Percentiles rank a stretch among this genome's conserved stretches.
Conservation (phyloP, 1,139 yeast genomes). For the Taphrina deformans region DNA sequence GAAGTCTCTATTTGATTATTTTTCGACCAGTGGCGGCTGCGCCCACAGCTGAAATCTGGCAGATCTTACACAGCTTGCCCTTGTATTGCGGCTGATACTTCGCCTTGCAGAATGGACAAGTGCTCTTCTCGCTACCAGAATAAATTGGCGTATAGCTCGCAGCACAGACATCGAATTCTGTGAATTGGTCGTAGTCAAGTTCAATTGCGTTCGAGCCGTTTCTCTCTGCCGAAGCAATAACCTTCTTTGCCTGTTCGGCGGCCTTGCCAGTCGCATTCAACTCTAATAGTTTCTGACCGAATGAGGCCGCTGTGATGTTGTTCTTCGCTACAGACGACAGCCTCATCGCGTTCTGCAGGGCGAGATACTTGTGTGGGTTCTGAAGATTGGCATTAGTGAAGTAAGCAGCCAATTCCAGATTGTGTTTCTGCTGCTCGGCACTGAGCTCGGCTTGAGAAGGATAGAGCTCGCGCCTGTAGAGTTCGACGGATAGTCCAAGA, state of each 20-base stretch:
- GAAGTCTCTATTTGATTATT: constrained; percentile 17
- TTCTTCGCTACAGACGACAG: constrained; percentile 87
- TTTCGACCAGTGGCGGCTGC: constrained; percentile 83
- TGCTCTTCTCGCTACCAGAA: constrained; percentile 64
- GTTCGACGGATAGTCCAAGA: constrained; percentile 84
- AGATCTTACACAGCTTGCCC: constrained; percentile 76
- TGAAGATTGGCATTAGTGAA: constrained; percentile 84
- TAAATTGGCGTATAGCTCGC: constrained; percentile 86
- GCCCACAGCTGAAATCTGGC: constrained; percentile 77
- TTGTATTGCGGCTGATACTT: constrained; percentile 73
- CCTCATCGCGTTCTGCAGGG: constrained; percentile 92
- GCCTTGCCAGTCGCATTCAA: constrained; percentile 70
- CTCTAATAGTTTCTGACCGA: constrained; percentile 79
- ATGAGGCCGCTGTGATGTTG: constrained; percentile 81
- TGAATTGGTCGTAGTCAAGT: constrained; percentile 84
- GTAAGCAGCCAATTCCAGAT: constrained; percentile 91
- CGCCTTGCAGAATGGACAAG: constrained; percentile 91
- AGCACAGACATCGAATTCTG: constrained; percentile 88
- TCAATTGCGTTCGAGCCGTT: constrained; percentile 82
- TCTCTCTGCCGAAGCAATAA: constrained; percentile 75
- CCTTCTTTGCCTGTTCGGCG: constrained; percentile 77
- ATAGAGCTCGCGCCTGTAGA: constrained; percentile 71
- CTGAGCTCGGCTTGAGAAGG: constrained; percentile 45
- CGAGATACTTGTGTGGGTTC: constrained; percentile 79
- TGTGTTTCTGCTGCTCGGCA: constrained; percentile 70